A percentile compares a stretch with the other conserved stretches of the same genome.
These are phyloP conservation scores for Eucalyptus pauciflora DNA, from an alignment of 345 rosid genomes.

Conservation along the genomic window DNA sequence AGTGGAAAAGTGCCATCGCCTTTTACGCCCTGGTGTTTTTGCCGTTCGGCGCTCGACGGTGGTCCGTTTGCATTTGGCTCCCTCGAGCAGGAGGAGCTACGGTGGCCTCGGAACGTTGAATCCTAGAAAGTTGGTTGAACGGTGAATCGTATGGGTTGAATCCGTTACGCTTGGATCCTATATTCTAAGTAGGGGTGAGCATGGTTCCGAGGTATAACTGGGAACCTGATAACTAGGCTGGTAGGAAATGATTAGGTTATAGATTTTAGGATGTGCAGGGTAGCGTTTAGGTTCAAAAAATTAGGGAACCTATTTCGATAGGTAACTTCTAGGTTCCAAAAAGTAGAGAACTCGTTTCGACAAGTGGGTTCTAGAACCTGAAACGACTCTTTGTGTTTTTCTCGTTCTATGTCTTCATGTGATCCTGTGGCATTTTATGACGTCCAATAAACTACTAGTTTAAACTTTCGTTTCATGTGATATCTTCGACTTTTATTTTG, in stretches of 20 bases:
- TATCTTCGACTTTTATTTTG: no score
- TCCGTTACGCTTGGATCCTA: fast-evolving
- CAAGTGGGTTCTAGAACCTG: fast-evolving
- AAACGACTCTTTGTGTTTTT: no score
- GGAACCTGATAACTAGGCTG: fast-evolving
- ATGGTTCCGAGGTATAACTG: no score
- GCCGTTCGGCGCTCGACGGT: not conserved
- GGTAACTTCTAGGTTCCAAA: no score
- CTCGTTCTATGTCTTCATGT: no score
- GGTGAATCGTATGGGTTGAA: not conserved
- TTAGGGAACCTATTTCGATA: fast-evolving
- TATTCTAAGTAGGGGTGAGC: not conserved
- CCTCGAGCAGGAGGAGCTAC: not conserved
- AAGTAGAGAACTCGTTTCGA: no score
- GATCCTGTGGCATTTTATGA: no score
- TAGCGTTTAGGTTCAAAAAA: no score
- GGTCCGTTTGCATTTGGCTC: not conserved
- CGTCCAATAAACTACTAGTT: not conserved
- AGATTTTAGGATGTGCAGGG: not conserved
- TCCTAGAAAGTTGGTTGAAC: not conserved
- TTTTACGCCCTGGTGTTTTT: not conserved
- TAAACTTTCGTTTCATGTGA: no score
- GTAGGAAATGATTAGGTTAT: fast-evolving
- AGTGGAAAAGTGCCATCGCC: not conserved
- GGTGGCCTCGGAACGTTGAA: not conserved